Evolutionary conservation across 768 basidiomycete species (phyloP).

Genomic region (Pleurotus eryngii): DNA sequence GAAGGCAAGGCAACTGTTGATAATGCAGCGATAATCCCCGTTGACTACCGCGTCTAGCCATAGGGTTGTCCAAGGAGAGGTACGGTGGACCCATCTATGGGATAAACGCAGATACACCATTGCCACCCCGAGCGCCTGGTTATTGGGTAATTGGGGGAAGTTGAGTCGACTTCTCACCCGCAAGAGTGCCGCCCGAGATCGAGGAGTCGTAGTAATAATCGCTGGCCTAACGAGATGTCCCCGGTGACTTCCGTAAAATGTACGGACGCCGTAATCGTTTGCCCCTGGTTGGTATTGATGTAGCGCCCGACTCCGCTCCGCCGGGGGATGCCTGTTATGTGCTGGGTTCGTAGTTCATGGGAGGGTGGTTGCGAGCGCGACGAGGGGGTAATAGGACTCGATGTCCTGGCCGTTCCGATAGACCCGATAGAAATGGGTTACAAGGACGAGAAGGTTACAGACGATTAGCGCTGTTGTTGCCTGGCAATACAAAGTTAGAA

Average conservation of each 20-base stretch:
- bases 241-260: background rate
- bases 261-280: background rate
- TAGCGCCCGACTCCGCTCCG: background rate
- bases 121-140: background rate
- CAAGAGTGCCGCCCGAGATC: background rate
- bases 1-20: no score
- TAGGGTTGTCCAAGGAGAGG: background rate
- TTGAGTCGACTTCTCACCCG: background rate
- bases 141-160: background rate
- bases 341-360: background rate
- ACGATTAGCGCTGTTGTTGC: slow-evolving; percentile 12
- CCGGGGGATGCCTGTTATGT: background rate
- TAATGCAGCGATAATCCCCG: no score
- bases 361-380: background rate
- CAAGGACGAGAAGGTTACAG: slow-evolving; percentile 21
- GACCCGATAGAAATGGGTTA: slow-evolving; percentile 21
- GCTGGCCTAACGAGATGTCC: background rate
- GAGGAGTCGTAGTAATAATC: background rate
- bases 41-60: no score
- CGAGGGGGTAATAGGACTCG: slow-evolving; percentile 13
- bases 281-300: background rate
- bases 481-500: slow-evolving; percentile 9
- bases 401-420: slow-evolving; percentile 19
- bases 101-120: no score
- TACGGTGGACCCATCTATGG: background rate